Base-by-base conservation (phyloP, 441 rosid genomes). In the Corymbia citriodora region DNA sequence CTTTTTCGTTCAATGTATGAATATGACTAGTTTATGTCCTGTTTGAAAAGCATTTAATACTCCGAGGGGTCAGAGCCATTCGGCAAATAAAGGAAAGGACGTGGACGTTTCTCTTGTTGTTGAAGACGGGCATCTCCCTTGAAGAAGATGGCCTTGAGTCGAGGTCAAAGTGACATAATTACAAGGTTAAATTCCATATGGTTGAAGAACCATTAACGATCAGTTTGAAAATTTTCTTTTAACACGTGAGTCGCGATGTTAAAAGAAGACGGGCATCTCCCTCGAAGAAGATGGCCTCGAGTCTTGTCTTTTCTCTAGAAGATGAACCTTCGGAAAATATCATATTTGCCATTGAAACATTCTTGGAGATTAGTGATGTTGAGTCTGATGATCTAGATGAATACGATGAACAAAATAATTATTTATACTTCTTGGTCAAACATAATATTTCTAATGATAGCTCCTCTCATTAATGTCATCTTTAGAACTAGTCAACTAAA, bases 321-420 rank as follows among this genome's bases (percentile, higher is more conserved):
- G n/a, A 79, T 79, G n/a, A 79, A 23, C 6, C 9, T 12, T 14
- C 9, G 12, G 14, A 45, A 45, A 45, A 2, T 33, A 63, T 4
- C 18, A 12, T 23, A 4, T 23, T n/a, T 21, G 52, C 8, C n/a
- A 49, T 79, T 23, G 86, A 79, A 79, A 45, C 50, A 79, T 79
- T 4, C 16, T 79, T 7, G 2, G 2, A 79, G 6, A 74, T 3
- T 3, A 36, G 15, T 72, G 82, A 72, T 72, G 27, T 19, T 36
- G 82, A 72, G 17, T 40, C 29, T 3, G 0, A 11, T 3, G 9
- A 4, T 74, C 1, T 4, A 74, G 0, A 21, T 21, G 29, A 74
- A 6, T 40, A 9, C 0, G 1, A 74, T 40, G 16, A 74, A 21
- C 1, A 10, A 40, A 40, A 21, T 74, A 21, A 74, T 40, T 2